Evolutionary conservation across 2,329 filamentous ascomycete genomes (phyloP).

Genomic region (Aspergillus novofumigatus): DNA sequence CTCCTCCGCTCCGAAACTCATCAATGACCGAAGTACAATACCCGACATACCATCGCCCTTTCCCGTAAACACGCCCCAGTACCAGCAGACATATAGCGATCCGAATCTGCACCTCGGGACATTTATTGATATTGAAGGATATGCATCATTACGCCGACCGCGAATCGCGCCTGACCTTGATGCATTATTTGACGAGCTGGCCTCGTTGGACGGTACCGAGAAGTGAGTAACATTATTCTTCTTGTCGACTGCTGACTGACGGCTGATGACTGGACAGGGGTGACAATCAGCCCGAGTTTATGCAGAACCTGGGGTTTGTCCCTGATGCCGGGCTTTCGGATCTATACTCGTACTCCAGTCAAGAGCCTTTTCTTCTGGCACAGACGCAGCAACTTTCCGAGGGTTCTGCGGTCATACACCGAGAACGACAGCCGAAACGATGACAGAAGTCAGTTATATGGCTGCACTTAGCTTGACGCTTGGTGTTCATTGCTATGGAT

Average conservation of each 20-base stretch:
- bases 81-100: constrained; percentile 24
- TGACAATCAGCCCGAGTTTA: constrained; percentile 35
- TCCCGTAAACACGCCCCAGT: constrained; percentile 18
- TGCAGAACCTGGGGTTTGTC: constrained; percentile 37
- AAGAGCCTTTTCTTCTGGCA: constrained; percentile 32
- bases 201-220: constrained; percentile 53
- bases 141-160: constrained; percentile 23
- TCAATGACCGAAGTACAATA: constrained; percentile 15
- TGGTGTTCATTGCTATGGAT: too few relatives aligned
- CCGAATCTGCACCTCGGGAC: constrained; percentile 22
- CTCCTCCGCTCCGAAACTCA: constrained; percentile 17
- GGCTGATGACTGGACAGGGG: constrained; percentile 14
- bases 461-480: too few relatives aligned
- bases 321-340: constrained; percentile 35
- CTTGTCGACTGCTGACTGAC: constrained; percentile 9
- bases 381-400: constrained; percentile 27
- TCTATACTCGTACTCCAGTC: constrained; percentile 31
- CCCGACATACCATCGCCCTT: constrained; percentile 22
- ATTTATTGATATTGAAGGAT: constrained; percentile 29
- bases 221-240: constrained; percentile 27
- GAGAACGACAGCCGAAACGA: constrained; percentile 1
- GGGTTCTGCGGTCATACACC: constrained; percentile 12
- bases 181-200: constrained; percentile 56
- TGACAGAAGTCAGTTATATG: too few relatives aligned
- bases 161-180: constrained; percentile 40